These are phyloP conservation scores for Catunica adiposa DNA, from an alignment of 2,329 filamentous ascomycete genomes.

Conservation along the genomic window DNA sequence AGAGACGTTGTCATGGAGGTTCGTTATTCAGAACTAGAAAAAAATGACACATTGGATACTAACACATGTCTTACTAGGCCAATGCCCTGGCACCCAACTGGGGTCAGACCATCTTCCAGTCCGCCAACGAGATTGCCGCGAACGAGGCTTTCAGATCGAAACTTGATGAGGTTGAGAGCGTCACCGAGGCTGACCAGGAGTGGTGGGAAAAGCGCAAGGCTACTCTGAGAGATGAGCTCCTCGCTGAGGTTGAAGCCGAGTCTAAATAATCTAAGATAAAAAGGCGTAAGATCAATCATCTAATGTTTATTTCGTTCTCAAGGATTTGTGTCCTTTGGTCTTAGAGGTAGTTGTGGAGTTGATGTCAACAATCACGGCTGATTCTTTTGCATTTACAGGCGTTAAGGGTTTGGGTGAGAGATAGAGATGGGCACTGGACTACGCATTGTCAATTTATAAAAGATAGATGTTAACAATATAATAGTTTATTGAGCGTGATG, in stretches of 20 bases:
- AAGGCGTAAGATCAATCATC: too few species aligned
- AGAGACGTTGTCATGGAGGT: slow-evolving; percentile 89
- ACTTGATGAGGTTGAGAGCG: slow-evolving; percentile 57
- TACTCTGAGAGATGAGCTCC: slow-evolving; percentile 57
- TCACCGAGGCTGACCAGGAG: slow-evolving; percentile 56
- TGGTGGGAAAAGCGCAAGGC: slow-evolving; percentile 84
- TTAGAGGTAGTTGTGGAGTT: too few species aligned
- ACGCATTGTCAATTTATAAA: neutral
- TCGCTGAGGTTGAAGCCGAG: slow-evolving; percentile 65
- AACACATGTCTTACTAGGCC: slow-evolving; percentile 38
- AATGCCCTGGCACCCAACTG: slow-evolving; percentile 78
- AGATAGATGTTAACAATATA: too few species aligned
- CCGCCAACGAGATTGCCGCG: slow-evolving; percentile 85
- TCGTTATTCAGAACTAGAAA: slow-evolving; percentile 18
- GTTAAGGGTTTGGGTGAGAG: neutral
- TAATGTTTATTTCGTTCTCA: too few species aligned
- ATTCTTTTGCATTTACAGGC: slow-evolving; percentile 5
- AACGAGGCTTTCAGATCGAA: slow-evolving; percentile 62
- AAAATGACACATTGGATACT: neutral
- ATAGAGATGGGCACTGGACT: neutral
- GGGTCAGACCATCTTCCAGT: slow-evolving; percentile 94
- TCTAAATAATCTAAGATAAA: slow-evolving; percentile 14
- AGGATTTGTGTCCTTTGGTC: too few species aligned
- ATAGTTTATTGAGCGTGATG: too few species aligned
- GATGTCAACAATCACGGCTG: neutral